Evolutionary conservation across 2,329 filamentous ascomycete genomes (phyloP), one percentile per base, ranked within the genome.

Genomic region (Coleophoma eucalyptorum): DNA sequence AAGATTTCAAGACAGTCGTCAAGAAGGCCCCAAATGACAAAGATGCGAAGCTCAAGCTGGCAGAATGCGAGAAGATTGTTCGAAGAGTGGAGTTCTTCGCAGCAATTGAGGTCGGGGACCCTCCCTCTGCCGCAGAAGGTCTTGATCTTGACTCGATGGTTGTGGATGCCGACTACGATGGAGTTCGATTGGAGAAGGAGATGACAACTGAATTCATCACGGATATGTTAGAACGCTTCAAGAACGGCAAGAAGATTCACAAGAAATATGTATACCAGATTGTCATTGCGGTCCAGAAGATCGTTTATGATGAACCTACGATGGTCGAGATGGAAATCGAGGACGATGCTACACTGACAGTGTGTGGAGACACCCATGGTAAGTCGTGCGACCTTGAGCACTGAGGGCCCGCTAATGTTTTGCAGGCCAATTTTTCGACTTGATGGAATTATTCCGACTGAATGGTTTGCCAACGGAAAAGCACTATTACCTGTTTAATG

Each of bases 221-320:
- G 62, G 93, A 99, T 73, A 97, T 97, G 93, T 93, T 90, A 50
- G 82, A 94, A 69, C 79, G 94, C 32, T 99, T 99, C 80, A 96
- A 95, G 80, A 86, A 82, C 46, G 94, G 94, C 66, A 97, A 99
- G 80, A 93, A 90, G 72, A 80, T 99, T 51, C 90, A 94, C 70
- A 86, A 84, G 73, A 99, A 97, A 80, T 99, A 97, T 67, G 94
- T 93, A 58, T 97, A 93, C 76, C 90, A 97, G 73, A 99, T 99
- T 65, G 80, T 99, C 62, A 74, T 97, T 61, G 89, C 89, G 5
- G 89, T 95, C 61, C 90, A 89, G 76, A 86, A 96, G 56, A 81
- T 99, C 51, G 86, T 96, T 43, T 92, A 93, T 68, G 84, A 91
- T 48, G 94, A 99, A 72, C 81, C 93, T 15, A 99, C 94, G 21